Conservation (phyloP, 202 grass and related monocot genomes). For the Setaria italica region DNA sequence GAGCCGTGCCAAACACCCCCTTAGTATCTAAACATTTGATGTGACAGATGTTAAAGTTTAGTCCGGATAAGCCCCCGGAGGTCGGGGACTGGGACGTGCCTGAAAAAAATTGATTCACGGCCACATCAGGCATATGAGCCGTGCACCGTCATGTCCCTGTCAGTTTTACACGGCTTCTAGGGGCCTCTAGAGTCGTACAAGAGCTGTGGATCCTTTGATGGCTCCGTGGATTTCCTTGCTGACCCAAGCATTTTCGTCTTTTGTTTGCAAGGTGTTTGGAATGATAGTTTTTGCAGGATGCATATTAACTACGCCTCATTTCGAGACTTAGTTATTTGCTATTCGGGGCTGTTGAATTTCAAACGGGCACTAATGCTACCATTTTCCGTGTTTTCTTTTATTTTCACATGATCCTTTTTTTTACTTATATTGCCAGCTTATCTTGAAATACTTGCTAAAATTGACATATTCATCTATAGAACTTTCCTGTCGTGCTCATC, state of each 20-base stretch:
- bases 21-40: too few relatives aligned
- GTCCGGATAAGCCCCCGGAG: too few relatives aligned
- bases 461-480: neutral
- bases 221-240: neutral
- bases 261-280: neutral
- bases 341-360: neutral
- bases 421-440: neutral
- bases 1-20: too few relatives aligned
- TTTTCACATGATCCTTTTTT: neutral
- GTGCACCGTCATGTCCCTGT: neutral
- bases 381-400: neutral
- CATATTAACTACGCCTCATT: neutral
- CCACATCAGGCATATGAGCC: neutral
- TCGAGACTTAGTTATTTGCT: neutral
- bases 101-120: neutral
- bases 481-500: neutral
- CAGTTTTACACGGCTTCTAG: neutral
- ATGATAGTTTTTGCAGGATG: neutral
- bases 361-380: neutral
- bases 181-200: neutral
- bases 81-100: neutral
- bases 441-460: neutral
- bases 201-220: constrained; percentile 12
- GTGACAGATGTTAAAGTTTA: too few relatives aligned
- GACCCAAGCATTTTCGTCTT: neutral